A percentile compares a stretch with the other conserved stretches of the same genome.
Evolutionary conservation across 2,329 filamentous ascomycete species (phyloP).

Genomic region (Aspergillus candidus): DNA sequence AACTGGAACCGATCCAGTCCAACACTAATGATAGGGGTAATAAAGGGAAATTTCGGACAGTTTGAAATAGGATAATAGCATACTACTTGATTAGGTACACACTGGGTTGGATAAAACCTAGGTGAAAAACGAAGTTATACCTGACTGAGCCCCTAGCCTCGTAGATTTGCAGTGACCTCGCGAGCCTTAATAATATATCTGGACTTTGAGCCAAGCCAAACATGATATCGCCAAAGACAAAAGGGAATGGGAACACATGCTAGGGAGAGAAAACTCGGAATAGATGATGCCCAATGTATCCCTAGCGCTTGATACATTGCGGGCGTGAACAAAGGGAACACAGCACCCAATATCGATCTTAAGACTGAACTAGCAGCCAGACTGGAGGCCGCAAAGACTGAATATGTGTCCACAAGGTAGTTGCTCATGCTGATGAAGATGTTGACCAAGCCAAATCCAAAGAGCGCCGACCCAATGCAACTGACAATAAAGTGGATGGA

Average conservation of each 20-base stretch:
- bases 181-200: no score
- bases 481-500: slow-evolving; percentile 11
- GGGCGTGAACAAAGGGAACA: slow-evolving; percentile 36
- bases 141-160: no score
- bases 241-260: slow-evolving; percentile 27
- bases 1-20: no score
- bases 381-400: slow-evolving; percentile 10
- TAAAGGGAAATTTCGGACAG: no score
- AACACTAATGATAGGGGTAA: no score
- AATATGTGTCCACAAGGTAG: slow-evolving; percentile 14
- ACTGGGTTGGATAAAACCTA: no score
- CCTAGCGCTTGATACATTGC: slow-evolving; percentile 34
- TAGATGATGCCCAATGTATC: slow-evolving; percentile 38
- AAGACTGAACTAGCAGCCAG: slow-evolving; percentile 12
- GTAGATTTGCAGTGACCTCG: no score
- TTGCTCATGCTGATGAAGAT: slow-evolving; percentile 13
- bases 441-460: slow-evolving; percentile 12
- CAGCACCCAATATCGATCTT: slow-evolving; percentile 34
- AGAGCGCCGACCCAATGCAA: slow-evolving; percentile 7
- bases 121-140: no score
- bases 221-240: no score
- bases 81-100: no score
- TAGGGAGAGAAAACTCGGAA: slow-evolving; percentile 14
- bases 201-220: no score
- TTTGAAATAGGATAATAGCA: no score